Evolutionary conservation across 2,329 filamentous ascomycete species (phyloP).

Genomic region (Reticulascus tulasneorum): DNA sequence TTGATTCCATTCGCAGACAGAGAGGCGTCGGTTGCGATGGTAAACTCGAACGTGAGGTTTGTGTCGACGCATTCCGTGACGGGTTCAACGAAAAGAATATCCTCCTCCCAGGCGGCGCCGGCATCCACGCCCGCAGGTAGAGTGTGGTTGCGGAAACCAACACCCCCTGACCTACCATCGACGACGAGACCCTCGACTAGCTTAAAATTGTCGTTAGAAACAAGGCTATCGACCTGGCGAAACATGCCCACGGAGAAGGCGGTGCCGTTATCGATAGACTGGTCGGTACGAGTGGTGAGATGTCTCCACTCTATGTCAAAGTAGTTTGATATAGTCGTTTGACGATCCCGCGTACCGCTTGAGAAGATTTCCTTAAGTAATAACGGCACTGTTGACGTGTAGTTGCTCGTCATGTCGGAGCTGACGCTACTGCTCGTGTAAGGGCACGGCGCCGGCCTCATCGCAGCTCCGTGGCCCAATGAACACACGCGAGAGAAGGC

Average conservation of each 20-base stretch:
- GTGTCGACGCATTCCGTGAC: slow-evolving; percentile 38
- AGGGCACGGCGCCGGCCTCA: slow-evolving; percentile 20
- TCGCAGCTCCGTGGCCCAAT: slow-evolving; percentile 13
- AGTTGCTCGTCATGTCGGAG: slow-evolving; percentile 7
- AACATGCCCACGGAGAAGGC: slow-evolving; percentile 22
- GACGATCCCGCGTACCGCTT: slow-evolving; percentile 25
- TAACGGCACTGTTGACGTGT: slow-evolving; percentile 24
- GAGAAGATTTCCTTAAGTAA: slow-evolving; percentile 30
- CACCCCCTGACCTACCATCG: slow-evolving; percentile 33
- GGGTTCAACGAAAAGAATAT: slow-evolving; percentile 43
- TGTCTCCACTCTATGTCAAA: slow-evolving; percentile 36
- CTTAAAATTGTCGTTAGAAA: slow-evolving; percentile 26
- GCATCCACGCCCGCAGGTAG: slow-evolving; percentile 25
- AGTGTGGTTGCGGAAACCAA: slow-evolving; percentile 43
- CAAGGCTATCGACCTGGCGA: slow-evolving; percentile 19
- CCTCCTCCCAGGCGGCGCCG: slow-evolving; percentile 41
- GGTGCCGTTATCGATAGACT: slow-evolving; percentile 24
- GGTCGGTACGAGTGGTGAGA: slow-evolving; percentile 15
- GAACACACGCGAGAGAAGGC: slow-evolving; percentile 28
- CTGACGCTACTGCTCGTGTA: slow-evolving; percentile 16
- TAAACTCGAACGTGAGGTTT: slow-evolving; percentile 39
- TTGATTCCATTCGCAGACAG: slow-evolving; percentile 6
- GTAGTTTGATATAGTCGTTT: slow-evolving; percentile 32
- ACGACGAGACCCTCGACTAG: slow-evolving; percentile 40
- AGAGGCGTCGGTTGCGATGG: slow-evolving; percentile 15